Evolutionary conservation across 108 stramenopile species (phyloP).

Genomic region (Parietichytrium sp.): DNA sequence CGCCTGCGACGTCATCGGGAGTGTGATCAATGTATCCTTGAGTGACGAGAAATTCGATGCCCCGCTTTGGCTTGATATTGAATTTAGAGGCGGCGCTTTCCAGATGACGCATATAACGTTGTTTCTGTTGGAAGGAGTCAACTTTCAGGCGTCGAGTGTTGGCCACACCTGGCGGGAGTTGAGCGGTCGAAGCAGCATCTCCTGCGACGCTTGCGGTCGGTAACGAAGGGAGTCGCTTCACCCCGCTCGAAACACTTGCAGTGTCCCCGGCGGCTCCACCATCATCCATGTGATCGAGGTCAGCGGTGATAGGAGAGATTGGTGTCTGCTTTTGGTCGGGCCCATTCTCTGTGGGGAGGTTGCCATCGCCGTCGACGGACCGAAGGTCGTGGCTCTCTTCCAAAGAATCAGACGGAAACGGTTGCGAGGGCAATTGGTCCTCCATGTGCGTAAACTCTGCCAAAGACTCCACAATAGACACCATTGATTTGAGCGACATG

Average conservation of each 20-base stretch:
- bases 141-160: neutral
- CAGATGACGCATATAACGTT: conserved; percentile 40
- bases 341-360: neutral
- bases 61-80: conserved; percentile 87
- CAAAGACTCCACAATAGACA: conserved; percentile 6
- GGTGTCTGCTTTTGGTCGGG: neutral
- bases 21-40: conserved; percentile 76
- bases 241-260: neutral
- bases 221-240: no score
- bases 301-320: neutral
- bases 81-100: conserved; percentile 83
- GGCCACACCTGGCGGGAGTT: neutral
- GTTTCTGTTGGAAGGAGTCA: conserved; percentile 29
- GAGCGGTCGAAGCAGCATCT: neutral
- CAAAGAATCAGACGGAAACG: no score
- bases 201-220: neutral
- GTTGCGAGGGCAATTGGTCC: conserved; percentile 4
- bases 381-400: neutral
- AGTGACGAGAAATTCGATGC: conserved; percentile 77
- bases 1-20: conserved; percentile 80
- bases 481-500: conserved; percentile 27
- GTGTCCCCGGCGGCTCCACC: neutral
- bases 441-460: neutral
- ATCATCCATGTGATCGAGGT: neutral
- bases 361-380: neutral